Base-by-base conservation (phyloP, 2,329 filamentous ascomycete genomes). In the Aspergillus amoenus region DNA sequence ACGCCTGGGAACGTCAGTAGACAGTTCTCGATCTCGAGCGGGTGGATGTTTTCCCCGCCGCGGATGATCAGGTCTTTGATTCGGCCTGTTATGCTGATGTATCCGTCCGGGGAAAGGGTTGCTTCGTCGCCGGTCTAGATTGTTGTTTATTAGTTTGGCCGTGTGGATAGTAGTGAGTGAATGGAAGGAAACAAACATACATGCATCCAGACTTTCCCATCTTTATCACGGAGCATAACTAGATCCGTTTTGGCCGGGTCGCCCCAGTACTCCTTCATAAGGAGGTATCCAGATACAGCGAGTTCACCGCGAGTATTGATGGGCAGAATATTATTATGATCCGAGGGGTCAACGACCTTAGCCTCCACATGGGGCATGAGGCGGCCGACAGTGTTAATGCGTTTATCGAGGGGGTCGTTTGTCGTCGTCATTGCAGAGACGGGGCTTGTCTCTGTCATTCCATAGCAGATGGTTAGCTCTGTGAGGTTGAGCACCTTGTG, bases 21-120 rank as follows among this genome's bases (percentile, higher is more conserved):
- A 64, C 87, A 93, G 70, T 95, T 93, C 73, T 99, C 94, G 3
- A 97, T 82, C 73, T 97, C 94, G 5, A 96, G 80, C 0, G 94
- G 94, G 72, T 96, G 91, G 55, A 97, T 96, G 71, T 99, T 99
- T 73, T 97, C 94, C 22, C 94, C 94, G 27, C 90, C 93, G 24
- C 91, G 85, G 70, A 97, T 97, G 66, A 99, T 97, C 54, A 97
- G 76, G 71, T 99, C 94, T 75, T 97, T 97, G 70, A 96, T 93
- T 15, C 93, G 82, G 3, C 93, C 91, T 1, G 92, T 97, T 68
- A 97, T 96, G 64, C 84, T 84, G 2, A 97, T 84, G 70, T 92
- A 97, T 2, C 93, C 94, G 27, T 92, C 82, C 4, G 76, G 80
- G 60, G 95, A 91, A 84, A 97, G 95, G 52, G 80, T 78, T 2